phyloP scores from a whole-genome alignment of 2,329 filamentous ascomycete genomes.

The Alternaria arbusti region DNA sequence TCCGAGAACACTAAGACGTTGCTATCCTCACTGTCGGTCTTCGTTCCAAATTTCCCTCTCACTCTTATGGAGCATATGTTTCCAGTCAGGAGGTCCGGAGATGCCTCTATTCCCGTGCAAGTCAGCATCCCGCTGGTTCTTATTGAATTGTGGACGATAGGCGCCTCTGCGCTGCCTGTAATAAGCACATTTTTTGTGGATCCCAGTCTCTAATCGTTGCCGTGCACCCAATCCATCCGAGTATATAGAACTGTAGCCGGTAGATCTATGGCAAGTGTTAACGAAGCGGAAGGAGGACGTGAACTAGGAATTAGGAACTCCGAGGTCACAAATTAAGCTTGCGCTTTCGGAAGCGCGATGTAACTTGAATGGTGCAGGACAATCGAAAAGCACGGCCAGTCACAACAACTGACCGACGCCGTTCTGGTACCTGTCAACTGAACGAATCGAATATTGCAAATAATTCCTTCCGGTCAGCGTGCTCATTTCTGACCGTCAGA shows the following conservation, averaged over 20 bases:
- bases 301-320: not conserved
- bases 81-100: slow-evolving; percentile 40
- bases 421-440: not conserved
- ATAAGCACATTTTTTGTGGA: slow-evolving; percentile 13
- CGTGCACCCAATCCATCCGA: slow-evolving; percentile 6
- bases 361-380: not conserved
- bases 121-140: slow-evolving; percentile 21
- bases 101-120: slow-evolving; percentile 42
- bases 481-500: not conserved
- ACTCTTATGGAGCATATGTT: slow-evolving; percentile 36
- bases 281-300: not conserved
- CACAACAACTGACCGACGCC: not conserved
- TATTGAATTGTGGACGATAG: slow-evolving; percentile 40
- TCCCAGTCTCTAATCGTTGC: slow-evolving; percentile 10
- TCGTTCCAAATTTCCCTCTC: not conserved
- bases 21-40: not conserved
- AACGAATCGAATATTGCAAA: not conserved
- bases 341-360: not conserved
- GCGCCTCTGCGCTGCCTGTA: slow-evolving; percentile 37
- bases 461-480: not conserved
- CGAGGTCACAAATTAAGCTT: not conserved
- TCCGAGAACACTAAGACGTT: not conserved
- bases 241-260: slow-evolving; percentile 11
- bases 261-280: not conserved
- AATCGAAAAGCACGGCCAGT: not conserved